A percentile compares a stretch with the other conserved stretches of the same genome.
Evolutionary conservation across 192 early-diverging fungal species (phyloP).

Genomic region (Linnemannia zychae): DNA sequence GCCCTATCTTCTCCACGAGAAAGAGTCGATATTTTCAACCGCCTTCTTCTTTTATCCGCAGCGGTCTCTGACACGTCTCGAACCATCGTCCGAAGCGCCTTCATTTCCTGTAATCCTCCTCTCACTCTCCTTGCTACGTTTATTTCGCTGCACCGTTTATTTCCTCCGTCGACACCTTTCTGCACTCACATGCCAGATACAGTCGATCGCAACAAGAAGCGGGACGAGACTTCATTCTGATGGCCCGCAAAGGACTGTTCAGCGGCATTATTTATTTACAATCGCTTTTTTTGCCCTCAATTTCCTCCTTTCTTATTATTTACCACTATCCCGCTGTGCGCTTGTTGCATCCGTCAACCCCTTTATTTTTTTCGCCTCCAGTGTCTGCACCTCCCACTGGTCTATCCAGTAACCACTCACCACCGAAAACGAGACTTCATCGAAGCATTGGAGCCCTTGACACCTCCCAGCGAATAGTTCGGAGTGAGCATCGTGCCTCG

Average conservation of each 20-base stretch:
- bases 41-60: neutral
- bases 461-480: neutral
- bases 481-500: neutral
- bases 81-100: neutral
- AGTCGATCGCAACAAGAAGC: neutral
- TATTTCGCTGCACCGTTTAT: neutral
- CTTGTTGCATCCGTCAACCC: neutral
- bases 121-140: neutral
- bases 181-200: slow-evolving; percentile 12
- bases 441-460: neutral
- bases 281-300: neutral
- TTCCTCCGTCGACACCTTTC: slow-evolving; percentile 3
- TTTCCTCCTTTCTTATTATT: slow-evolving; percentile 5
- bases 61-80: neutral
- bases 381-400: neutral
- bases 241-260: neutral
- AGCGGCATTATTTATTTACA: slow-evolving; percentile 6
- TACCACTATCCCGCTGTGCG: neutral
- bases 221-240: slow-evolving; percentile 4
- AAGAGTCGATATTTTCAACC: neutral
- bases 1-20: neutral
- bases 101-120: neutral
- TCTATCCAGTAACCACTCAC: too few relatives aligned
- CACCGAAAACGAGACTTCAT: neutral
- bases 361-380: neutral